Conservation (phyloP, 2,329 filamentous ascomycete species). For the Cordyceps pruinosa region DNA sequence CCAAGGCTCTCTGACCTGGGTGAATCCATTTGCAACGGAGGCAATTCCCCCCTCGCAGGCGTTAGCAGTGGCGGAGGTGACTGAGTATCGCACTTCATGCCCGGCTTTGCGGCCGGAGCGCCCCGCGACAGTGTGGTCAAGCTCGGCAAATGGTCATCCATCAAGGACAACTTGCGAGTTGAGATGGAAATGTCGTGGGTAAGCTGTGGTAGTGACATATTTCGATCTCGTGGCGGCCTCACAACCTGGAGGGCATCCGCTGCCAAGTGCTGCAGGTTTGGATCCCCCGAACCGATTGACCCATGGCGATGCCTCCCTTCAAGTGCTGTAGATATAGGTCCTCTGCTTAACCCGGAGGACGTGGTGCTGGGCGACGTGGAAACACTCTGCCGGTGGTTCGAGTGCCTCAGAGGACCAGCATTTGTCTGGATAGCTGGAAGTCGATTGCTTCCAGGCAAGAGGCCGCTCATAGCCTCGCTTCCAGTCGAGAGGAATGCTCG, state of each 20-base stretch:
- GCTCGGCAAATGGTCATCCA: conserved; percentile 24
- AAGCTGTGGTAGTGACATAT: conserved; percentile 5
- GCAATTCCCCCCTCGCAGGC: conserved; percentile 25
- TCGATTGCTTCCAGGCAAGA: neutral
- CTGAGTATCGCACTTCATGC: conserved; percentile 16
- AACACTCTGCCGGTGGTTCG: neutral
- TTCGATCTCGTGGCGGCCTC: conserved; percentile 13
- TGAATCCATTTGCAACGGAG: conserved; percentile 32
- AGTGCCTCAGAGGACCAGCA: neutral
- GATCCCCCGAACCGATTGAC: neutral
- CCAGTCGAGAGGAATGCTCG: neutral
- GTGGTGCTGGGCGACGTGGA: neutral
- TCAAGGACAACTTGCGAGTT: conserved; percentile 24
- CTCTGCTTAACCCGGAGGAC: neutral
- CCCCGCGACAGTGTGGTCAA: conserved; percentile 9
- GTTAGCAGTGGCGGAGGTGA: conserved; percentile 20
- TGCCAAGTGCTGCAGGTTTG: conserved; percentile 26
- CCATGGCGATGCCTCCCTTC: neutral
- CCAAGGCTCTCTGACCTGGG: conserved; percentile 28
- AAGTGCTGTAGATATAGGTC: neutral
- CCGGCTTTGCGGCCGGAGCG: conserved; percentile 4
- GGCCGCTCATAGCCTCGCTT: neutral
- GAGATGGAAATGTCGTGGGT: conserved; percentile 11
- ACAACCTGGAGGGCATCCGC: conserved; percentile 27
- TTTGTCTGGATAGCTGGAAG: neutral